phyloP scores from a whole-genome alignment of 805 yeast genomes.

The Metschnikowia aberdeeniae region DNA sequence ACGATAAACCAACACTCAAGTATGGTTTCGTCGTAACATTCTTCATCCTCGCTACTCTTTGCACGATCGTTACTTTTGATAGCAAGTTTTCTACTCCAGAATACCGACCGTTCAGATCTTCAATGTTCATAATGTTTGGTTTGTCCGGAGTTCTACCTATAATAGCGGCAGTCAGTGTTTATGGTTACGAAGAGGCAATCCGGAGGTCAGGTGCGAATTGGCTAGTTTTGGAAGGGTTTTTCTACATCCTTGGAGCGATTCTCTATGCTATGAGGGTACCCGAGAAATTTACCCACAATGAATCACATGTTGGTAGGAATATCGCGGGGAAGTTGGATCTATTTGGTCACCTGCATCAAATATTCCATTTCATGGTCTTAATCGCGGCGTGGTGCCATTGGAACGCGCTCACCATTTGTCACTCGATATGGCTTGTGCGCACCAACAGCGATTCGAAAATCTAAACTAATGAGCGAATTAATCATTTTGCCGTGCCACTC shows the following conservation, averaged over 20 bases:
- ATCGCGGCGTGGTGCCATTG: conserved; percentile 74
- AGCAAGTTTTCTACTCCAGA: conserved; percentile 63
- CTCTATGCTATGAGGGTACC: conserved; percentile 79
- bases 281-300: conserved; percentile 47
- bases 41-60: conserved; percentile 51
- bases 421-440: conserved; percentile 19
- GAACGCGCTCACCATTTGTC: conserved; percentile 45
- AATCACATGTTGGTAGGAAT: conserved; percentile 17
- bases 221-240: conserved; percentile 65
- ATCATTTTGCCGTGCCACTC: conserved; percentile 51
- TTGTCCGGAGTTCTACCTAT: conserved; percentile 73
- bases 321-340: conserved; percentile 47
- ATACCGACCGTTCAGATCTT: conserved; percentile 75
- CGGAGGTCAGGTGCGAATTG: conserved; percentile 54
- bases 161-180: conserved; percentile 43
- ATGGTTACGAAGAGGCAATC: conserved; percentile 48
- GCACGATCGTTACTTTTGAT: conserved; percentile 60
- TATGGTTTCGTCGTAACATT: conserved; percentile 45
- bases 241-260: conserved; percentile 75
- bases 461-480: conserved; percentile 13
- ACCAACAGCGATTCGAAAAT: neutral
- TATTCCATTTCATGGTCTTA: conserved; percentile 76
- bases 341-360: conserved; percentile 80
- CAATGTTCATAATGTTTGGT: conserved; percentile 78
- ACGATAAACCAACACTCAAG: conserved; percentile 40